Percentiles rank a stretch among this genome's conserved stretches.
Conservation (phyloP, 768 basidiomycete species). For the Pholiota conissans region DNA sequence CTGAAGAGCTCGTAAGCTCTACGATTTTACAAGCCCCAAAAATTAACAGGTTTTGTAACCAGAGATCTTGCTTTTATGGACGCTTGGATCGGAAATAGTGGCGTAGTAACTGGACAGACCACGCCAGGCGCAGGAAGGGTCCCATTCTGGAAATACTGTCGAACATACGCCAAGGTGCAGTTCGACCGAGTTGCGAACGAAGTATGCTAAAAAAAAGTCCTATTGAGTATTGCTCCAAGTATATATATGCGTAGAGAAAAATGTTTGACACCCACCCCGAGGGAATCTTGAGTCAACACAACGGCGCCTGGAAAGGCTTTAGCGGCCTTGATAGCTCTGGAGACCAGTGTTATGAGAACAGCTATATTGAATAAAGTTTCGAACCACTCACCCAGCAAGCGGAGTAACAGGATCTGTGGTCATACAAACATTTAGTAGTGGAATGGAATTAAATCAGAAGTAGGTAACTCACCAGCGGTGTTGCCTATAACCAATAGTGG, state of each 20-base stretch:
- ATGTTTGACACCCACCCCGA: conserved; percentile 9
- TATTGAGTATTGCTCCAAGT: background rate
- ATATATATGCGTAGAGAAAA: conserved; percentile 19
- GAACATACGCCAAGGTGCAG: conserved; percentile 20
- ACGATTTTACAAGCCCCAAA: too few species aligned
- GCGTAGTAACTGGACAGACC: background rate
- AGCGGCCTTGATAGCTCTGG: background rate
- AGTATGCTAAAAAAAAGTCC: background rate
- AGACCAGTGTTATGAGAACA: too few species aligned
- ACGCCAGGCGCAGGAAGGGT: conserved; percentile 8
- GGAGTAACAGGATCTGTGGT: background rate
- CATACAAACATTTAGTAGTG: background rate
- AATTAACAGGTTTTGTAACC: too few species aligned
- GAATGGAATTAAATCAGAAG: background rate
- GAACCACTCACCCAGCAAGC: background rate
- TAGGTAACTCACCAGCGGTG: background rate
- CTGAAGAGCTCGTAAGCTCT: too few species aligned
- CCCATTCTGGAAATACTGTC: conserved; percentile 16
- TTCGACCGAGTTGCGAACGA: conserved; percentile 21
- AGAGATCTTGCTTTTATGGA: background rate
- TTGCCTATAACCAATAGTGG: background rate
- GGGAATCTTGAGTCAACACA: conserved; percentile 16
- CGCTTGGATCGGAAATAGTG: background rate
- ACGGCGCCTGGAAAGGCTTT: conserved; percentile 15
- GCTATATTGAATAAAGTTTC: too few species aligned